Base-by-base conservation (phyloP, 139 green algal species). In the Microglena sp. region DNA sequence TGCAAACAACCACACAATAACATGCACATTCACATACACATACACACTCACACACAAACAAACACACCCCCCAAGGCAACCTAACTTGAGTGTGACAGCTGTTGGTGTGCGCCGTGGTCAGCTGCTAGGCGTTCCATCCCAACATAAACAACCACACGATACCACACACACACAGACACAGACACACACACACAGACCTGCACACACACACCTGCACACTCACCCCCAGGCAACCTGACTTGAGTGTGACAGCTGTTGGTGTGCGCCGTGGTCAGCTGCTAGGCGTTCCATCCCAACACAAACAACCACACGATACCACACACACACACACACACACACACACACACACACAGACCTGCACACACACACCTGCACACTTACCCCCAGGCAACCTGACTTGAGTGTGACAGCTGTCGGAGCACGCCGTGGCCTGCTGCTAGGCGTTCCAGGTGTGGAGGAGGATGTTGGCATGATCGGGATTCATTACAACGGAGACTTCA, bases 401-500 rank as follows among this genome's bases (percentile, higher is more conserved):
- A 84, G 80, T 32, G 63, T 97, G 7, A 97, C 91, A 7, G 84
- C 86, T 11, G 92, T 95, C 18, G 91, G 91, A 50, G 86, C 77
- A 28, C 72, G 73, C 4, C 67, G 82, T 4, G 76, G 62, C 18
- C 60, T 87, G 44, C 32, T 86, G 40, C 59, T 90, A 35, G 77
- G 84, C 3, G 34, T 95, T 27, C 82, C 81, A 2, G 81, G 82
- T 0, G 60, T 87, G 32, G 71, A 89, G 68, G 92, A 98, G 71
- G 85, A 96, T 56, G 92, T 98, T 3, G 92, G 90, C 33, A 75
- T 96, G 64, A 83, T 97, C 3, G 89, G 87, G 21, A 66, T 96
- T 15, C 90, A 96, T 70, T 40, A 7, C 53, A 46, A 73, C 33
- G 81, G 71, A 35, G 65, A 75, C 31, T 96, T 96, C 59, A 84